Evolutionary conservation across 2,329 filamentous ascomycete species (phyloP).

Genomic region (Nothophoma quercina): DNA sequence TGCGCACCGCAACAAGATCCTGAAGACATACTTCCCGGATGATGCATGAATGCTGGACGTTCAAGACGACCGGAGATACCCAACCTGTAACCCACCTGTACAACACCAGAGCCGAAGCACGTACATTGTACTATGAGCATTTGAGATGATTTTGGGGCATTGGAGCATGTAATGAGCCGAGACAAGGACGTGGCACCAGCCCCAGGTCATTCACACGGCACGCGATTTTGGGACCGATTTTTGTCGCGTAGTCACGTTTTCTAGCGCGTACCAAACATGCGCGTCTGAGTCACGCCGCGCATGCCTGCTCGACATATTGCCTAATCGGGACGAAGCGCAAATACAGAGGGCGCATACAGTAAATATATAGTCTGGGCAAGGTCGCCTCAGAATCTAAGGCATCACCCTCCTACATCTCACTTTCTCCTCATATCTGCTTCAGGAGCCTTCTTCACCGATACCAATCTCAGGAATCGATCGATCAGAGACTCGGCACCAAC

Average conservation of each 20-base stretch:
- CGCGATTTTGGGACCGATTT: conserved; percentile 8
- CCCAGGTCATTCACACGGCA: not conserved
- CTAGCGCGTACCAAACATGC: conserved; percentile 22
- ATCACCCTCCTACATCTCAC: conserved; percentile 12
- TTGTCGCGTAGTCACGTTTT: conserved; percentile 17
- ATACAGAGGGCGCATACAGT: conserved; percentile 24
- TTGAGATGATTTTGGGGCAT: too few relatives aligned
- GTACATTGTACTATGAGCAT: too few relatives aligned
- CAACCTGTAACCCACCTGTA: conserved; percentile 6
- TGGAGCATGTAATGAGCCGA: too few relatives aligned
- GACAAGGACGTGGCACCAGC: not conserved
- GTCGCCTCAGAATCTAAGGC: conserved; percentile 15
- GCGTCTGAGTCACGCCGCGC: conserved; percentile 41
- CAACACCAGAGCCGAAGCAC: not conserved
- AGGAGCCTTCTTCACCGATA: not conserved
- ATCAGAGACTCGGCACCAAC: not conserved
- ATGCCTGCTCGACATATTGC: conserved; percentile 39
- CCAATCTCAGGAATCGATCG: not conserved
- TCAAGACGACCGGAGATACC: not conserved
- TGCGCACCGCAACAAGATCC: conserved; percentile 67
- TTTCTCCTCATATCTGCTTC: conserved; percentile 3
- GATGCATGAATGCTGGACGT: conserved; percentile 3
- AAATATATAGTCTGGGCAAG: conserved; percentile 30
- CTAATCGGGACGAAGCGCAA: conserved; percentile 27
- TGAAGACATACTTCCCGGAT: conserved; percentile 58